These are phyloP conservation scores for Pholiota microspora DNA, from an alignment of 768 basidiomycete species.

Conservation along the genomic window DNA sequence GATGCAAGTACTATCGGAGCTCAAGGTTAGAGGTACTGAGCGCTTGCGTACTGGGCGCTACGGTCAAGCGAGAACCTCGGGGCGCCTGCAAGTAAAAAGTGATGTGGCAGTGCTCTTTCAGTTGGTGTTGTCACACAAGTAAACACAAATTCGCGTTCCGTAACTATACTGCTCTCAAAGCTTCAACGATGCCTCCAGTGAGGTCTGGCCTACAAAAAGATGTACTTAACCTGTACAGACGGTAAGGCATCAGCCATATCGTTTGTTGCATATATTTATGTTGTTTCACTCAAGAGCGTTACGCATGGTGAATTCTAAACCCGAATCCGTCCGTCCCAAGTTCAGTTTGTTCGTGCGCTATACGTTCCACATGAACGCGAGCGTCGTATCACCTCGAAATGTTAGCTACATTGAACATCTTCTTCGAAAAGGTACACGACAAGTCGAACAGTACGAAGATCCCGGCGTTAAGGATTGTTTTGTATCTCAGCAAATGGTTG, in stretches of 20 bases:
- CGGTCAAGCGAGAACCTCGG: too few species aligned
- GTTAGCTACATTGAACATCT: constrained; percentile 73
- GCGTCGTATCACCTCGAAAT: constrained; percentile 59
- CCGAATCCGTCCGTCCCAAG: constrained; percentile 52
- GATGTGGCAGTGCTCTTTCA: too few species aligned
- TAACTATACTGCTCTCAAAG: not conserved
- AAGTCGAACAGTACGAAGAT: constrained; percentile 70
- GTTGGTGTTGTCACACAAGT: not conserved
- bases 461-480: constrained; percentile 69
- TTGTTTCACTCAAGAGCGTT: constrained; percentile 51
- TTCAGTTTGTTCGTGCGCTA: constrained; percentile 70
- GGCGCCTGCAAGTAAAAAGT: too few species aligned
- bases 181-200: constrained; percentile 8
- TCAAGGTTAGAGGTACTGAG: too few species aligned
- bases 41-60: too few species aligned
- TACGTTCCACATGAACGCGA: constrained; percentile 64
- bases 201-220: constrained; percentile 48
- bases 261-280: not conserved
- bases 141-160: not conserved
- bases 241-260: constrained; percentile 23
- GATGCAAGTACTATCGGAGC: too few species aligned
- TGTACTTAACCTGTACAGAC: constrained; percentile 48
- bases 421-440: constrained; percentile 63
- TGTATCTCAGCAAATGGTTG: constrained; percentile 67
- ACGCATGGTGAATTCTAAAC: constrained; percentile 72